phyloP scores from a whole-genome alignment of 768 basidiomycete genomes.

The Crepidotus variabilis region DNA sequence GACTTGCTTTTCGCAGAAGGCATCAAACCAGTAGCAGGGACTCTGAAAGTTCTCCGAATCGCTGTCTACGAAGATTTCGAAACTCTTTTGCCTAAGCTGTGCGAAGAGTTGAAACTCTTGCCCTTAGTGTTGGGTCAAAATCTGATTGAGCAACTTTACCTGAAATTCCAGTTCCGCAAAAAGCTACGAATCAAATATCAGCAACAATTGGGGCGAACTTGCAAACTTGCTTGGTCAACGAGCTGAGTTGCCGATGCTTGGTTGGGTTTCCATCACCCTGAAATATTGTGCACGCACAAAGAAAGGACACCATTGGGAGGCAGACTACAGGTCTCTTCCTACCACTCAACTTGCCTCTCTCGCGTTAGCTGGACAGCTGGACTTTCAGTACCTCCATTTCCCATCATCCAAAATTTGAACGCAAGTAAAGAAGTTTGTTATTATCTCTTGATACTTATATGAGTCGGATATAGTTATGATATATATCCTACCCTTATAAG shows the following conservation, averaged over 20 bases:
- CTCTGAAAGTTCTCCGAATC: no score
- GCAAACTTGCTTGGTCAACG: background rate
- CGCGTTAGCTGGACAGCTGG: background rate
- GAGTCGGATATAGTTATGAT: no score
- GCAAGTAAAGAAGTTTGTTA: no score
- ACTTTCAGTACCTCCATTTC: background rate
- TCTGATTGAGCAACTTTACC: background rate
- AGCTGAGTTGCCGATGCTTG: background rate
- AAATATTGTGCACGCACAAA: background rate
- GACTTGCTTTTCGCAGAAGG: no score
- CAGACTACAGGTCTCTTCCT: background rate
- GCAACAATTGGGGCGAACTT: background rate
- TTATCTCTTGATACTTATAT: no score
- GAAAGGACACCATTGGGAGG: background rate
- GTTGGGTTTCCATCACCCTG: background rate
- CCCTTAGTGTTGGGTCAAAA: no score
- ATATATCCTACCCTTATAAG: no score
- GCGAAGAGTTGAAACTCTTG: no score
- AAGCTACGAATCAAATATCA: background rate
- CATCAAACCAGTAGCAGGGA: no score
- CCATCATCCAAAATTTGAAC: no score
- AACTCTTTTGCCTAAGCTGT: no score
- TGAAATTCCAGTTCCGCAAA: background rate
- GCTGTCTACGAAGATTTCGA: no score
- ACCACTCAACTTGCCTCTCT: background rate